Conservation (phyloP, 495 filamentous ascomycete species). For the Penicillium paxilli region DNA sequence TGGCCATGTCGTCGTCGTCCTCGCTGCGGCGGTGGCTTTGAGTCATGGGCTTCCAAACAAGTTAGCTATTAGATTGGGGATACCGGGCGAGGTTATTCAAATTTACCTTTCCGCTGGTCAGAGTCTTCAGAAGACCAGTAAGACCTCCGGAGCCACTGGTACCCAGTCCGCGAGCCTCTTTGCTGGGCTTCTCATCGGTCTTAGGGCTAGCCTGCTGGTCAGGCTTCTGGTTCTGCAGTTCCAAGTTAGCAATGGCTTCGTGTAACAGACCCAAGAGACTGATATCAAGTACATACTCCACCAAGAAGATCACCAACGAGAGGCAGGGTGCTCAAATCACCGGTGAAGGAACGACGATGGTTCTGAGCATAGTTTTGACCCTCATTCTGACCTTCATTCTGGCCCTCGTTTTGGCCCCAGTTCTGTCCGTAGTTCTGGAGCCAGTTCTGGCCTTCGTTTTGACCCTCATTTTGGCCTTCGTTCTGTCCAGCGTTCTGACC, state of each 20-base stretch:
- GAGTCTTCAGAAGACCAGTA: not conserved
- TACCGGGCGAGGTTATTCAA: not conserved
- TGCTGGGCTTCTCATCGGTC: not conserved
- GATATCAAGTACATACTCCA: not conserved
- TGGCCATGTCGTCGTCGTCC: not conserved
- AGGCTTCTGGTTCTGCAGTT: not conserved
- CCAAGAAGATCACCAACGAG: too few relatives aligned
- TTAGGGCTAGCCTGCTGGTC: not conserved
- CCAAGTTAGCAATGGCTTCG: not conserved
- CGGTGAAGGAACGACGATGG: not conserved
- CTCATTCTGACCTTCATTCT: not conserved
- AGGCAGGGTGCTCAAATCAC: too few relatives aligned
- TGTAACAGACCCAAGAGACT: not conserved
- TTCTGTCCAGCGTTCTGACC: conserved; percentile 17
- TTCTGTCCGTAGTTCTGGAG: conserved; percentile 9
- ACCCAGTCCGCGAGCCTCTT: not conserved
- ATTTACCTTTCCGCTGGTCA: conserved; percentile 1
- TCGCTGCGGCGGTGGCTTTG: conserved; percentile 1
- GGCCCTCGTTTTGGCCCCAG: conserved; percentile 5
- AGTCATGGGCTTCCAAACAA: not conserved
- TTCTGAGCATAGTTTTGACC: conserved; percentile 6
- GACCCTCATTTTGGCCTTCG: conserved; percentile 5
- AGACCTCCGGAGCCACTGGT: not conserved
- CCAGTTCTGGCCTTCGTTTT: not conserved
- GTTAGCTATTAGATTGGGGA: not conserved